Percentiles rank a stretch among this genome's conserved stretches.
Evolutionary conservation across 2,329 filamentous ascomycete species (phyloP).

Genomic region (Cadophora sp.): DNA sequence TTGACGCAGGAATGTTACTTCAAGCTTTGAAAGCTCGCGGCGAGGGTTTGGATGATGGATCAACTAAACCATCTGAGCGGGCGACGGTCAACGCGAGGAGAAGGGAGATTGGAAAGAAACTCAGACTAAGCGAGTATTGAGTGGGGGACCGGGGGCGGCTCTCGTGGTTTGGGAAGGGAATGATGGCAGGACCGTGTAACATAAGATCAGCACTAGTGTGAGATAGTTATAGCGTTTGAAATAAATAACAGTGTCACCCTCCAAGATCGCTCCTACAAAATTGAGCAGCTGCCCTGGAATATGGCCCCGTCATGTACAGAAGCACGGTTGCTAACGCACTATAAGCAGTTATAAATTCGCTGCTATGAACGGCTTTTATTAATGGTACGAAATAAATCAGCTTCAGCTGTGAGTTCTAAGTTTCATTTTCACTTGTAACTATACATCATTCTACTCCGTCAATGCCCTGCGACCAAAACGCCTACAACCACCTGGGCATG

Average conservation of each 20-base stretch:
- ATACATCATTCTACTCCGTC: no score
- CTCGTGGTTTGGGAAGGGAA: no score
- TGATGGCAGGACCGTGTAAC: conserved; percentile 1
- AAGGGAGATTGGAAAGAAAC: conserved; percentile 76
- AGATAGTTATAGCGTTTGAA: not conserved
- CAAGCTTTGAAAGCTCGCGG: conserved; percentile 82
- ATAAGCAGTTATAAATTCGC: no score
- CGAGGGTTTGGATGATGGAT: conserved; percentile 56
- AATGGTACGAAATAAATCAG: no score
- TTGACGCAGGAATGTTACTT: conserved; percentile 93
- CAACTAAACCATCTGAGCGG: conserved; percentile 62
- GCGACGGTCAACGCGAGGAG: conserved; percentile 64
- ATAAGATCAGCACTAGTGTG: not conserved
- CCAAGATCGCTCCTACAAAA: not conserved
- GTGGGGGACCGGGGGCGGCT: not conserved
- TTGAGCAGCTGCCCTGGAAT: not conserved
- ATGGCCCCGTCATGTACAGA: no score
- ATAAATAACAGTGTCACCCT: not conserved
- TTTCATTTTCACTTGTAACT: no score
- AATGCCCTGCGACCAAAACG: no score
- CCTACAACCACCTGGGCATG: no score
- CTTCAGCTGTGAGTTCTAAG: no score
- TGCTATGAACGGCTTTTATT: no score
- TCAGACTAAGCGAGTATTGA: conserved; percentile 73
- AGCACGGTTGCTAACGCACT: not conserved